phyloP scores from a whole-genome alignment of 371 early-diverging fungal species.

The Apophysomyces variabilis region DNA sequence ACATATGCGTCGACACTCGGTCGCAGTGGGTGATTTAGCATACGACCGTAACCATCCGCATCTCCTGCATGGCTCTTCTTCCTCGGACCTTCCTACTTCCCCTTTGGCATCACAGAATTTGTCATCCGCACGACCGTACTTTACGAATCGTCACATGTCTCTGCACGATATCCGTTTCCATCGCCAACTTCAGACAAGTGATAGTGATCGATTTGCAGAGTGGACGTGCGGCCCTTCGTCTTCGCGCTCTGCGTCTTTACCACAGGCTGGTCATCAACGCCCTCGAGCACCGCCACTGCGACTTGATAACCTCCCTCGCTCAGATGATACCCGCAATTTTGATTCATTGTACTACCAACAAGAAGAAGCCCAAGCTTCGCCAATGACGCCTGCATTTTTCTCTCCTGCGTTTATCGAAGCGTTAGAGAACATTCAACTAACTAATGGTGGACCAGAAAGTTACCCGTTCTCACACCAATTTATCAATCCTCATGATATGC shows the following conservation, averaged over 20 bases:
- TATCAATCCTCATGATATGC: constrained; percentile 9
- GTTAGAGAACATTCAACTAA: constrained; percentile 37
- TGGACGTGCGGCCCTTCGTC: not conserved
- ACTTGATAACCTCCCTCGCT: constrained; percentile 7
- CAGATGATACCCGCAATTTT: constrained; percentile 10
- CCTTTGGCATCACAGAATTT: not conserved
- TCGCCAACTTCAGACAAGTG: constrained; percentile 8
- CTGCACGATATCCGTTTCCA: constrained; percentile 10
- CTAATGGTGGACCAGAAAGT: constrained; percentile 5
- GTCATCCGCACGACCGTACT: constrained; percentile 4
- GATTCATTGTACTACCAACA: constrained; percentile 10
- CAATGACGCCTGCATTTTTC: constrained; percentile 61
- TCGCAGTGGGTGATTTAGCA: constrained; percentile 18
- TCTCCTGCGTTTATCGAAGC: constrained; percentile 63
- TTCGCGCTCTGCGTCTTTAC: constrained; percentile 9
- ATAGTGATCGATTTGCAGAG: not conserved
- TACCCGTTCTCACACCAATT: constrained; percentile 5
- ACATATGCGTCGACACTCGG: constrained; percentile 17
- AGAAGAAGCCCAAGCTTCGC: constrained; percentile 18
- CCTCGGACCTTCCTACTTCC: not conserved
- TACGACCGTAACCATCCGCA: constrained; percentile 10
- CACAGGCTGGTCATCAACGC: constrained; percentile 7
- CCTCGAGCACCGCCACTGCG: constrained; percentile 14
- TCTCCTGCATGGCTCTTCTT: constrained; percentile 3
- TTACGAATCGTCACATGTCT: constrained; percentile 18